Evolutionary conservation across 2,329 filamentous ascomycete species (phyloP).

Genomic region (Sporothrix pseudoabietina): DNA sequence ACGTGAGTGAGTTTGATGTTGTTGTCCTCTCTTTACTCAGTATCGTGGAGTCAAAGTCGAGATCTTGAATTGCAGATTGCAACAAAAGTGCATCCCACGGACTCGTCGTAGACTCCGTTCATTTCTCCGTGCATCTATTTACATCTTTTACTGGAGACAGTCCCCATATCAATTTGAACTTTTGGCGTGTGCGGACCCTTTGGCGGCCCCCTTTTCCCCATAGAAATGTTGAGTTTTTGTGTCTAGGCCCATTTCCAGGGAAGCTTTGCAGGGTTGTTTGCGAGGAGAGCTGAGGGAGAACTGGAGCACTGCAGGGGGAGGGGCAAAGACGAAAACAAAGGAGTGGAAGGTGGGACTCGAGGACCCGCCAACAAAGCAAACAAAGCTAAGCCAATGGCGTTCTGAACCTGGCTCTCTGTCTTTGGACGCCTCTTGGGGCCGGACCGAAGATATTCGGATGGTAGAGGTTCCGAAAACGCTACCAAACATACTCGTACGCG

Average conservation of each 20-base stretch:
- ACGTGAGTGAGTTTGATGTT: neutral
- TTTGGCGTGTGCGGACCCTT: neutral
- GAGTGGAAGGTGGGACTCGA: neutral
- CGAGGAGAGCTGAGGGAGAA: neutral
- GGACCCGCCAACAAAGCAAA: neutral
- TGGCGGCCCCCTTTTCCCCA: neutral
- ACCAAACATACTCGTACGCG: slow-evolving; percentile 6
- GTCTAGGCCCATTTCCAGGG: neutral
- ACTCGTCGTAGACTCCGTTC: slow-evolving; percentile 2
- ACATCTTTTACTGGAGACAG: neutral
- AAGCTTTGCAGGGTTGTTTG: neutral
- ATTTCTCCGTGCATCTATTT: neutral
- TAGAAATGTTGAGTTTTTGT: neutral
- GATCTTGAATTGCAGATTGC: neutral
- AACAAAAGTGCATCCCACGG: neutral
- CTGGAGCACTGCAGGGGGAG: neutral
- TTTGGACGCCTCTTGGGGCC: too few relatives aligned
- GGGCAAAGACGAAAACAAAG: neutral
- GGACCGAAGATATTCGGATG: slow-evolving; percentile 28
- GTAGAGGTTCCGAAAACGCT: slow-evolving; percentile 9
- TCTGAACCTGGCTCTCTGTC: neutral
- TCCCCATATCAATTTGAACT: neutral
- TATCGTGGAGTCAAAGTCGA: neutral
- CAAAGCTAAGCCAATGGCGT: neutral
- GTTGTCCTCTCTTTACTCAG: neutral